Percentiles rank a stretch among this genome's conserved stretches.
These are phyloP conservation scores for Brassica cretica DNA, from an alignment of 345 rosid genomes.

Conservation along the genomic window DNA sequence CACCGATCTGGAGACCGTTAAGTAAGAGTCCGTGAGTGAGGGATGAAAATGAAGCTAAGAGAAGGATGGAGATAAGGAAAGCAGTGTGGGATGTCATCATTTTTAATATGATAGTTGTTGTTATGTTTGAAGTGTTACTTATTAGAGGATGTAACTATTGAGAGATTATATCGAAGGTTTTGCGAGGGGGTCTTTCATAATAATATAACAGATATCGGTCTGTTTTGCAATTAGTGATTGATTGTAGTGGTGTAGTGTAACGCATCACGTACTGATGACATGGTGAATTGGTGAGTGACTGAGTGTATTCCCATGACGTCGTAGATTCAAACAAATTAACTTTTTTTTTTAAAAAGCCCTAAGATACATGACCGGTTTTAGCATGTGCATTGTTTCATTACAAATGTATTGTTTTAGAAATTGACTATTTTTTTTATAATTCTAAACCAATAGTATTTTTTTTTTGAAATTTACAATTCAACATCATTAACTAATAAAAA, in stretches of 20 bases:
- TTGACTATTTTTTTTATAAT: too few species aligned
- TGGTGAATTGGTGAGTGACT: background rate
- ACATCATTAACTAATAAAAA: too few species aligned
- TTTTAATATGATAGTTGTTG: background rate
- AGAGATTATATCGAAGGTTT: constrained; percentile 9
- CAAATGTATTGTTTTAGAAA: too few species aligned
- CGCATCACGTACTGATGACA: background rate
- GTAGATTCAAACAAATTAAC: background rate
- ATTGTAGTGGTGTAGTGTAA: background rate
- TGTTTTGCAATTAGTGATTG: constrained; percentile 3
- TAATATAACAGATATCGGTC: background rate
- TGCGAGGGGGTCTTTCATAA: constrained; percentile 1
- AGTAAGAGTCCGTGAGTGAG: constrained; percentile 26
- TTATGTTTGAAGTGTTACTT: constrained; percentile 2
- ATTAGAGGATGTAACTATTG: background rate
- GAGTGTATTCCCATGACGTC: constrained; percentile 7
- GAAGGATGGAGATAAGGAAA: constrained; percentile 21
- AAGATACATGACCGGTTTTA: background rate
- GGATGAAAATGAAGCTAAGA: constrained; percentile 11
- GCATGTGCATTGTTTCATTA: background rate
- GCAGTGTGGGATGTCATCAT: constrained; percentile 20
- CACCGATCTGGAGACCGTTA: constrained; percentile 19
- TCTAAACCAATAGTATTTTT: too few species aligned
- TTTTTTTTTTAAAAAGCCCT: background rate
- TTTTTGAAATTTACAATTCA: too few species aligned